phyloP scores from a whole-genome alignment of 495 filamentous ascomycete genomes.

The Xylaria acuta region DNA sequence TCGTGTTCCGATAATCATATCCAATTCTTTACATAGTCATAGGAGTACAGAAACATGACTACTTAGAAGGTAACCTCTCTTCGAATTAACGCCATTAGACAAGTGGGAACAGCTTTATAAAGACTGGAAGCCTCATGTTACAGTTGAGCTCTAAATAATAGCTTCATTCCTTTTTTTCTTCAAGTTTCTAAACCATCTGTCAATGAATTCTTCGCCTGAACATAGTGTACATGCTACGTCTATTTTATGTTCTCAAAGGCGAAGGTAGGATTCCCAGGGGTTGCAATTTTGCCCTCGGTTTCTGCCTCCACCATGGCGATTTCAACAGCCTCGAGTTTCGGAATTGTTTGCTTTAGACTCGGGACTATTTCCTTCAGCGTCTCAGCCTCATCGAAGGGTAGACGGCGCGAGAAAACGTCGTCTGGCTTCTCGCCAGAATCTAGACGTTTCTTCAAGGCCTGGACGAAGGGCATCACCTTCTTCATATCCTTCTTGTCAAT shows the following conservation, averaged over 20 bases:
- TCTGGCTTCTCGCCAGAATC: conserved; percentile 62
- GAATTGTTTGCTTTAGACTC: conserved; percentile 59
- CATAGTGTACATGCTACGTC: too few relatives aligned
- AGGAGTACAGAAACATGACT: too few relatives aligned
- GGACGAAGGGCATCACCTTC: conserved; percentile 97
- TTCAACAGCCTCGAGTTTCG: conserved; percentile 67
- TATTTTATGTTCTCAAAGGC: conserved; percentile 77
- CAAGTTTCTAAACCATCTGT: too few relatives aligned
- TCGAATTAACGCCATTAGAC: too few relatives aligned
- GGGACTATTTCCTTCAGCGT: conserved; percentile 64
- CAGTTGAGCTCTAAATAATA: too few relatives aligned
- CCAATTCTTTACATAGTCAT: too few relatives aligned
- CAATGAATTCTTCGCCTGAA: too few relatives aligned
- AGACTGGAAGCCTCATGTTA: too few relatives aligned
- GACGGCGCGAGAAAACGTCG: conserved; percentile 77
- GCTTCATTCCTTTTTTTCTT: too few relatives aligned
- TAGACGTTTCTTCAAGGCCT: conserved; percentile 81
- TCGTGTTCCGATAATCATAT: too few relatives aligned
- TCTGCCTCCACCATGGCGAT: conserved; percentile 63
- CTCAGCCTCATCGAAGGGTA: conserved; percentile 83
- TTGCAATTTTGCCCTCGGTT: conserved; percentile 72
- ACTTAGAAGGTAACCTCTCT: too few relatives aligned
- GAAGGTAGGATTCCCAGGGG: conserved; percentile 82
- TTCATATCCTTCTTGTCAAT: conserved; percentile 86
- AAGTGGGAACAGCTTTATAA: too few relatives aligned